These are phyloP conservation scores for Madurella fahalii DNA, from an alignment of 2,329 filamentous ascomycete species.

Conservation along the genomic window DNA sequence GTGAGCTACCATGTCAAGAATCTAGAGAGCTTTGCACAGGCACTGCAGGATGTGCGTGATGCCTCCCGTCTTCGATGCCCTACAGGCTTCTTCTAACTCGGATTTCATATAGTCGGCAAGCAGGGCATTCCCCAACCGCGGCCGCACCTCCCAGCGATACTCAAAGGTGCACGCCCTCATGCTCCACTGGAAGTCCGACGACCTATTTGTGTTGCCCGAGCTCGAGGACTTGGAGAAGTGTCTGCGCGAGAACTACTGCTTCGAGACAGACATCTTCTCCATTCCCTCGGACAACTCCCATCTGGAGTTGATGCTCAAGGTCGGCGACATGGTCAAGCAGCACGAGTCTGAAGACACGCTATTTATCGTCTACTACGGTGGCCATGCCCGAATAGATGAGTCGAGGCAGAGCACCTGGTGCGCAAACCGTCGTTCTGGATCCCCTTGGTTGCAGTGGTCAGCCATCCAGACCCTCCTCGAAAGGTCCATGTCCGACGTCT, in stretches of 20 bases:
- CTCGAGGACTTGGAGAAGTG: conserved; percentile 54
- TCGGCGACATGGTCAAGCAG: conserved; percentile 54
- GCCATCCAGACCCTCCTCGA: conserved; percentile 58
- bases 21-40: conserved; percentile 50
- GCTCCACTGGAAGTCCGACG: conserved; percentile 55
- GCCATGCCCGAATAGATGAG: conserved; percentile 57
- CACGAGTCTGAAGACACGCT: conserved; percentile 53
- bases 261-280: conserved; percentile 53
- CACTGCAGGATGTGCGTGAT: conserved; percentile 49
- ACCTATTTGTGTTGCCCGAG: conserved; percentile 55
- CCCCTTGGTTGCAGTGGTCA: conserved; percentile 58
- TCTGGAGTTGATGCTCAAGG: conserved; percentile 53
- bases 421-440: conserved; percentile 49
- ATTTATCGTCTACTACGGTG: conserved; percentile 57
- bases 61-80: background rate
- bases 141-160: conserved; percentile 50
- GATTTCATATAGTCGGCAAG: conserved; percentile 44
- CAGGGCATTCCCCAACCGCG: conserved; percentile 54
- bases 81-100: conserved; percentile 4
- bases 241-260: conserved; percentile 52
- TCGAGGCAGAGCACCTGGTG: conserved; percentile 59
- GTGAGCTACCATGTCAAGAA: conserved; percentile 57
- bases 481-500: conserved; percentile 52
- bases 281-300: conserved; percentile 58
- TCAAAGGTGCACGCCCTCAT: conserved; percentile 52